These are phyloP conservation scores for Castanea mollissima DNA, from an alignment of 306 rosid species.

Conservation along the genomic window DNA sequence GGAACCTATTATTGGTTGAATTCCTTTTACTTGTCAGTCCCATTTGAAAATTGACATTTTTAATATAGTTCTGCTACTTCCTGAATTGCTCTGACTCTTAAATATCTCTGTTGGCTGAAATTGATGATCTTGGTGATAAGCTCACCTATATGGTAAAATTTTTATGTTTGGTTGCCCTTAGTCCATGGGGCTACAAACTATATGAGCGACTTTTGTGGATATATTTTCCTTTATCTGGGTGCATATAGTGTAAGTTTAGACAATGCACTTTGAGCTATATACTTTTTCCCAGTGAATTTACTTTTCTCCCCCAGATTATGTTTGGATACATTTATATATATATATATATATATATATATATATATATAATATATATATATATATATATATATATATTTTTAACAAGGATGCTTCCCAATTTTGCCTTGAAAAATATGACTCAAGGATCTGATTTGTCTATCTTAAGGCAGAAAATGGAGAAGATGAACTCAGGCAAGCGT, in stretches of 20 bases:
- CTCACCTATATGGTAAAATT: not conserved
- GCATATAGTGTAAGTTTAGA: not conserved
- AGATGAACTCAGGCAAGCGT: slow-evolving; percentile 47
- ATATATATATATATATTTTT: not conserved
- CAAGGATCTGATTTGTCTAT: slow-evolving; percentile 40
- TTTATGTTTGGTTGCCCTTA: not conserved
- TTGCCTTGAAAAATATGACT: slow-evolving; percentile 19
- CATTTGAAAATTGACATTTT: not conserved
- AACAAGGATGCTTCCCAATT: slow-evolving; percentile 5
- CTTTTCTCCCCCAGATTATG: not conserved
- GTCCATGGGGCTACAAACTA: not conserved
- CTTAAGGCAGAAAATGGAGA: slow-evolving; percentile 66
- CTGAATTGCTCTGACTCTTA: not conserved
- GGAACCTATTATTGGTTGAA: not conserved
- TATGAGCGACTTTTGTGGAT: not conserved
- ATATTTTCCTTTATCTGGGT: not conserved
- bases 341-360: not conserved
- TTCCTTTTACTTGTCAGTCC: not conserved
- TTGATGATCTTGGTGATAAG: not conserved
- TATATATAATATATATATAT: not conserved
- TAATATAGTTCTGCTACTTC: not conserved
- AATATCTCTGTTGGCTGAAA: not conserved
- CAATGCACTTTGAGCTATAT: not conserved
- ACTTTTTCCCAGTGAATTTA: not conserved
- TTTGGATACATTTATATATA: not conserved